phyloP scores from a whole-genome alignment of 2,329 filamentous ascomycete genomes.

The Fusarium piperis region DNA sequence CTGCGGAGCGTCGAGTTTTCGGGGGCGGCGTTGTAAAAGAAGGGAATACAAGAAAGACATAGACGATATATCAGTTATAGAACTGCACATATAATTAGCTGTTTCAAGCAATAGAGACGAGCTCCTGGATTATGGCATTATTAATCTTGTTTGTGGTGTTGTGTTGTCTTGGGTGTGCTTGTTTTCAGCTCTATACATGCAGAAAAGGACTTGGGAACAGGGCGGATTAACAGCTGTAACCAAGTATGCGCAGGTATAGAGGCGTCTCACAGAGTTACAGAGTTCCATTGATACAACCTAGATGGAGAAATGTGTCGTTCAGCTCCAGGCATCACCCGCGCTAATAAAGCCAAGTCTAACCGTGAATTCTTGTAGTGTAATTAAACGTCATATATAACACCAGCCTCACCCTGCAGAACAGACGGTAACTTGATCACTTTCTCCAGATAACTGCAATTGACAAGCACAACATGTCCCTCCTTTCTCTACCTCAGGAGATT shows the following conservation, averaged over 20 bases:
- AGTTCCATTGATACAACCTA: neutral
- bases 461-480: neutral
- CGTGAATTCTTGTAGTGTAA: neutral
- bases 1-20: conserved; percentile 43
- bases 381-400: neutral
- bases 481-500: conserved; percentile 2
- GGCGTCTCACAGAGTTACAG: neutral
- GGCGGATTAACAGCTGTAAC: neutral
- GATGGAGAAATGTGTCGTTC: neutral
- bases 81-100: conserved; percentile 30
- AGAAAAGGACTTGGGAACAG: neutral
- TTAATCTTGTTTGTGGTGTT: neutral
- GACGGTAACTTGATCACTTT: neutral
- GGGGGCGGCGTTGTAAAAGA: conserved; percentile 33
- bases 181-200: neutral
- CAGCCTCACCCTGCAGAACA: neutral
- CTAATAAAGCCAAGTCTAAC: neutral
- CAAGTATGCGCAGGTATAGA: neutral
- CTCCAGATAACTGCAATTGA: neutral
- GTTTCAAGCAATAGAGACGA: conserved; percentile 9
- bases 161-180: neutral
- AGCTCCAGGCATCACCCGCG: conserved; percentile 1
- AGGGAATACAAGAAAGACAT: conserved; percentile 31
- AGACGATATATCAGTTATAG: conserved; percentile 17
- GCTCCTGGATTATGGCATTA: neutral